phyloP scores from a whole-genome alignment of 2,329 filamentous ascomycete species.

The Colletotrichum destructivum region DNA sequence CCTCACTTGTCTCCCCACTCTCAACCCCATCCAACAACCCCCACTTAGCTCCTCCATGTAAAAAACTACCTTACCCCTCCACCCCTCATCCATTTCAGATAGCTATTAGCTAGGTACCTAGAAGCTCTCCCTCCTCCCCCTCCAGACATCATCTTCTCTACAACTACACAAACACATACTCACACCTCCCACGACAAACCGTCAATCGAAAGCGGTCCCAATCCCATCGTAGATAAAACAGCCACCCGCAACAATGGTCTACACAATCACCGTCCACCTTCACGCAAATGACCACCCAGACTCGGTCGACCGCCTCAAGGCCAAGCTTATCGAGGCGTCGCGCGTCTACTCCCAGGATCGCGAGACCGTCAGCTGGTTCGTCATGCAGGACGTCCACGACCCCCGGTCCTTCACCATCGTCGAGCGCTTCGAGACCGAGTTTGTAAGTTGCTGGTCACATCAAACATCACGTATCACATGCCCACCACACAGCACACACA shows the following conservation, averaged over 20 bases:
- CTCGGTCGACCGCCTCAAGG: slow-evolving; percentile 76
- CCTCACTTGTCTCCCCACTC: slow-evolving; percentile 13
- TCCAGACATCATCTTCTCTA: not conserved
- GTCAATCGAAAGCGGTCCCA: not conserved
- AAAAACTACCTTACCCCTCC: slow-evolving; percentile 27
- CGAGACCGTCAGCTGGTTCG: slow-evolving; percentile 80
- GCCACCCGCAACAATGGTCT: slow-evolving; percentile 67
- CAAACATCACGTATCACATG: not conserved
- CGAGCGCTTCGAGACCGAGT: slow-evolving; percentile 79
- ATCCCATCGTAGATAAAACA: not conserved
- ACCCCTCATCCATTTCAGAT: slow-evolving; percentile 24
- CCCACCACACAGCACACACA: not conserved
- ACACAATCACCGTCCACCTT: slow-evolving; percentile 79
- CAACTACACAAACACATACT: not conserved
- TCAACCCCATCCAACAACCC: slow-evolving; percentile 7
- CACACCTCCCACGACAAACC: not conserved
- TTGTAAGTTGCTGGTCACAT: slow-evolving; percentile 59
- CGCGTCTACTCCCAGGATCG: slow-evolving; percentile 80
- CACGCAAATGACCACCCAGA: slow-evolving; percentile 77
- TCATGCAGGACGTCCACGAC: slow-evolving; percentile 82
- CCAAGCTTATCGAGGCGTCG: slow-evolving; percentile 83
- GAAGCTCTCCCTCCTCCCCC: slow-evolving; percentile 7
- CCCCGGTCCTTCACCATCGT: slow-evolving; percentile 81
- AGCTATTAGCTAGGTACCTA: slow-evolving; percentile 17
- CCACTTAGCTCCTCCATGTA: not conserved